Evolutionary conservation across 2,329 filamentous ascomycete species (phyloP).

Genomic region (Akanthomyces muscarius): DNA sequence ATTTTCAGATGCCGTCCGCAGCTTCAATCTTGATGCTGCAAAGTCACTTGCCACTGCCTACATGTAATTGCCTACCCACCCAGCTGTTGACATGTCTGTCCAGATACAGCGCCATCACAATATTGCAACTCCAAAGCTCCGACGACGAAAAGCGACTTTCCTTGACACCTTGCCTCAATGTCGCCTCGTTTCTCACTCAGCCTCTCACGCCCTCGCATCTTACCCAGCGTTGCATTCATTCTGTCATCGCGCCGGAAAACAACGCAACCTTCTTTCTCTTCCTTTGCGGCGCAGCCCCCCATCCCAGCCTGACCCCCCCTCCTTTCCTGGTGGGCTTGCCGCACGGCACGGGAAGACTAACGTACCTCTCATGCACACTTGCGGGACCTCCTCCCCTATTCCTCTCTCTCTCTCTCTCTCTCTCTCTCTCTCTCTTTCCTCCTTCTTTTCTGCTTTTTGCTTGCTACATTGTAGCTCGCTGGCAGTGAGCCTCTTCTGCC

Average conservation of each 20-base stretch:
- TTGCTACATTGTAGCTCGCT: background rate
- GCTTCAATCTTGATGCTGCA: too few species aligned
- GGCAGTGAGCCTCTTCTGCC: background rate
- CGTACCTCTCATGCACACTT: conserved; percentile 13
- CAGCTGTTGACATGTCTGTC: too few species aligned
- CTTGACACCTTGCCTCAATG: too few species aligned
- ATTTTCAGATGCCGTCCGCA: background rate
- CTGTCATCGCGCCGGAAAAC: background rate
- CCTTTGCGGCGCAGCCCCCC: background rate
- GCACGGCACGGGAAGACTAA: conserved; percentile 17
- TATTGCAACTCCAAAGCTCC: too few species aligned
- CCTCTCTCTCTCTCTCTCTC: background rate
- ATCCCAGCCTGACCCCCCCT: background rate
- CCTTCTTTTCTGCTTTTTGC: background rate
- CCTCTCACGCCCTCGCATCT: background rate
- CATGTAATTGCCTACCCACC: too few species aligned
- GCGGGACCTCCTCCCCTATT: conserved; percentile 2
- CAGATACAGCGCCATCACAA: too few species aligned
- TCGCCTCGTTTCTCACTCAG: too few species aligned
- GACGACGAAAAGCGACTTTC: too few species aligned
- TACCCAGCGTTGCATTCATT: background rate
- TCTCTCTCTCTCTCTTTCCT: background rate
- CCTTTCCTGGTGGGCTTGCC: conserved; percentile 2
- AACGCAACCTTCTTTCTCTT: background rate
- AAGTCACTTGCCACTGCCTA: too few species aligned